Evolutionary conservation across 75 land plant species (phyloP).

Genomic region (Sequoia sempervirens): DNA sequence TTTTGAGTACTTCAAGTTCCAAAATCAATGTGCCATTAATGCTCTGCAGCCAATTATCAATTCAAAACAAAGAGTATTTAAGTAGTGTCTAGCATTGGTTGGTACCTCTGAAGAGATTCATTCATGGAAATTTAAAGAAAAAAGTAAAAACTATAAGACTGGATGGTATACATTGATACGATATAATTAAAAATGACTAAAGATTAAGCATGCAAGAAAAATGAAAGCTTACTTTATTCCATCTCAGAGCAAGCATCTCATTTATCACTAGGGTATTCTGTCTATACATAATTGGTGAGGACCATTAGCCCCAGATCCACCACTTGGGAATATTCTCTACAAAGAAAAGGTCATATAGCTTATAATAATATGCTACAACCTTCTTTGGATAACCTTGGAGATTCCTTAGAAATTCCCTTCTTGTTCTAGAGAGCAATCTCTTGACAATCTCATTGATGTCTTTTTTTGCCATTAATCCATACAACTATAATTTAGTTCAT

Average conservation of each 20-base stretch:
- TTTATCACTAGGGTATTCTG: slow-evolving; percentile 21
- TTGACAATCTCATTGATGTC: neutral
- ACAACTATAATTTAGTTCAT: neutral
- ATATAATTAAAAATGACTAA: neutral
- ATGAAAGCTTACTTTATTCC: slow-evolving; percentile 18
- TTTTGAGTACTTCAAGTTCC: slow-evolving; percentile 48
- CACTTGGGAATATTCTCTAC: slow-evolving; percentile 24
- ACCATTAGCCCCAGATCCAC: slow-evolving; percentile 44
- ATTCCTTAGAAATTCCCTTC: neutral
- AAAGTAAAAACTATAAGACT: no score
- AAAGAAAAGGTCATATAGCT: neutral
- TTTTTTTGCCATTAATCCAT: neutral
- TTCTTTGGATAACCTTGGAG: neutral
- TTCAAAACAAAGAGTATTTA: neutral
- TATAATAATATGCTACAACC: neutral
- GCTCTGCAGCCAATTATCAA: slow-evolving; percentile 24
- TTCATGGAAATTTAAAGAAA: neutral
- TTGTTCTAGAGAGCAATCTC: neutral
- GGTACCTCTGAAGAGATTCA: neutral
- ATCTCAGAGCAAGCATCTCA: slow-evolving; percentile 29
- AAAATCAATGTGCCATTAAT: slow-evolving; percentile 25
- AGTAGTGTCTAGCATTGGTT: neutral
- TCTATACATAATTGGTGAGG: slow-evolving; percentile 29
- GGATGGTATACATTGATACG: no score
- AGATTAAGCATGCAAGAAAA: neutral